Base-by-base conservation (phyloP, 306 rosid genomes). In the Quercus glauca region DNA sequence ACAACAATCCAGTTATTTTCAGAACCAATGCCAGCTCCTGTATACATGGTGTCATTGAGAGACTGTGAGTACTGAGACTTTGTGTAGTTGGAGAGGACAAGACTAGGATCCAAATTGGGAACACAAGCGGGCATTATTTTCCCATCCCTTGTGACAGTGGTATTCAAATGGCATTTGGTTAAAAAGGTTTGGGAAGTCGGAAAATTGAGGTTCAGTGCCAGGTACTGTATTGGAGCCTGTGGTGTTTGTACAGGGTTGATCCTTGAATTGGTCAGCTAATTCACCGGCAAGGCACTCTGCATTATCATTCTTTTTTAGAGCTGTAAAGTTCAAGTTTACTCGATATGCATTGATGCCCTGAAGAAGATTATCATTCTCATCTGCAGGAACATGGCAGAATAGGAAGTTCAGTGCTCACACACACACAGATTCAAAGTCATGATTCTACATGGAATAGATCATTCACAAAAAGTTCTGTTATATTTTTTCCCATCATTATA, bases 221-320 rank as follows among this genome's bases (percentile, higher is more conserved):
- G 90, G 90, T 55, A 94, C 91, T 1, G 97, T 92, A 88, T 92
- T 92, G 74, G 98, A 85, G 45, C 98, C 98, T 33, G 97, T 94
- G 61, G 92, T 77, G 87, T 94, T 94, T 74, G 97, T 92, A 69
- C 98, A 92, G 35, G 91, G 91, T 85, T 87, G 90, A 12, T 83
- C 69, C 90, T 91, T 91, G 87, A 94, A 92, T 80, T 94, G 93
- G 37, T 87, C 93, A 56, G 98, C 93, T 21, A 94, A 77, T 85
- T 87, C 58, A 45, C 89, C 88, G 18, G 98, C 98, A 15, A 94
- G 87, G 82, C 97, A 94, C 63, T 81, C 91, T 58, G 98, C 98
- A 64, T 94, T 88, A 19, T 87, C 81, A 8, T 86, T 91, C 86
- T 80, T 89, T 59, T 82, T 43, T 61, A 92, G 86, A 78, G 86